Evolutionary conservation across 768 basidiomycete genomes (phyloP), one percentile per base, ranked within the genome.

Genomic region (Pleurotus cornucopiae): DNA sequence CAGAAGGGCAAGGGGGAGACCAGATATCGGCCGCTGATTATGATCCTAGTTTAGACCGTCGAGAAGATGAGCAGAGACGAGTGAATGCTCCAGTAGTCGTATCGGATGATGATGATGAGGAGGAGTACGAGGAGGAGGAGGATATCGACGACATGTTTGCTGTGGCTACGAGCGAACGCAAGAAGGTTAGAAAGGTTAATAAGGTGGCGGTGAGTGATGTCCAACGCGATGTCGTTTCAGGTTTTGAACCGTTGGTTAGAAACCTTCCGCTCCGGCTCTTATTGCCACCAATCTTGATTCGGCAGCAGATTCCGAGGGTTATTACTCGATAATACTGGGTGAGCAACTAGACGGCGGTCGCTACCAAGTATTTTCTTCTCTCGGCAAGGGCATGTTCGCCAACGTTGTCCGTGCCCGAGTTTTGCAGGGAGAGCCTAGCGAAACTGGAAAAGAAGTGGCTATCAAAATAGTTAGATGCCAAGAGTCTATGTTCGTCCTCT

Each of bases 371-470:
- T 94, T 90, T 62, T 93, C 92, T 47, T 91, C 84, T 47, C 77
- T 98, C n/a, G 97, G 97, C 14, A 95, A 96, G 68, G 97, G 97
- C 47, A 99, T 99, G 96, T 99, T 98, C 68, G 94, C 94, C 47
- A 93, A 91, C 55, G 97, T 99, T 49, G 94, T 98, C 23, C 83
- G 91, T 46, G 96, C 95, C 6, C 84, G 92, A 30, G 80, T 94
- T 7, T 74, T 95, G 44, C 74, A 86, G 71, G 76, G 78, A 49
- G 88, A 89, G 34, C 61, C 77, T 38, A 80, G 84, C 40, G 76
- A 76, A 46, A 61, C 65, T 5, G 75, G 75, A 0, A 71, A 72
- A 63, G 96, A 99, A 68, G 94, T 98, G 7, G 97, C 97, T 0
- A 98, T 99, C 70, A 99, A 99, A 73, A 95, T 99, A 57, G 86